A percentile compares a stretch with the other conserved stretches of the same genome.
phyloP scores from a whole-genome alignment of 2,329 filamentous ascomycete genomes.

The Nothophaeocryptopus gaeumannii region DNA sequence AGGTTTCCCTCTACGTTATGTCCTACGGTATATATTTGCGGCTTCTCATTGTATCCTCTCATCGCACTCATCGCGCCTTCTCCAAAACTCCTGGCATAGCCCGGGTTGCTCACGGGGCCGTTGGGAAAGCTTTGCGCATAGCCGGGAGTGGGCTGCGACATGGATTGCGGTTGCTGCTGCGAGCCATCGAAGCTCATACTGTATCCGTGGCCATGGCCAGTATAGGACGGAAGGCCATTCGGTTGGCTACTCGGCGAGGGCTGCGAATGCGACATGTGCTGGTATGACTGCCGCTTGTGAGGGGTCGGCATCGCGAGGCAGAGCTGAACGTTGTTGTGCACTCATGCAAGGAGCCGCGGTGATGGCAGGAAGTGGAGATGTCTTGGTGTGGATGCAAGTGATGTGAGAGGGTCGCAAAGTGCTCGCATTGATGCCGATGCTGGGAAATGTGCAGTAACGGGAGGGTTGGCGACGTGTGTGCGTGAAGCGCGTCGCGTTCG shows the following conservation, averaged over 20 bases:
- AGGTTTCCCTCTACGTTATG: not conserved
- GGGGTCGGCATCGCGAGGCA: conserved; percentile 30
- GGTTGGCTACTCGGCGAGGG: conserved; percentile 22
- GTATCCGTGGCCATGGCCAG: conserved; percentile 24
- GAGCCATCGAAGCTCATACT: conserved; percentile 31
- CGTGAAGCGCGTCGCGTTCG: conserved; percentile 1
- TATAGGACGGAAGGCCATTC: conserved; percentile 18
- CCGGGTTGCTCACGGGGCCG: conserved; percentile 37
- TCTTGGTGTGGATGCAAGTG: not conserved
- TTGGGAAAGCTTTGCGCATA: conserved; percentile 35
- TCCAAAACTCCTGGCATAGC: conserved; percentile 37
- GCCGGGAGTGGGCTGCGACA: conserved; percentile 22
- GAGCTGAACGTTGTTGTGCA: conserved; percentile 15
- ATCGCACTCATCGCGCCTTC: conserved; percentile 25
- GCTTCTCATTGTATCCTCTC: conserved; percentile 35
- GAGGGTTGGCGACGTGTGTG: conserved; percentile 5
- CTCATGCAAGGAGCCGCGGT: conserved; percentile 13
- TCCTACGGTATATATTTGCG: conserved; percentile 52
- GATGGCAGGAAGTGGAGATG: not conserved
- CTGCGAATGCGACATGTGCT: conserved; percentile 22
- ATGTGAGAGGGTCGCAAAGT: not conserved
- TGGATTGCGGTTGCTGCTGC: conserved; percentile 23
- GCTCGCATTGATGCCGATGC: not conserved
- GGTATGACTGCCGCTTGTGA: conserved; percentile 24
- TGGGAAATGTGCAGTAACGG: not conserved